Percentiles rank a stretch among this genome's conserved stretches.
phyloP scores from a whole-genome alignment of 2,329 filamentous ascomycete genomes.

The Ophidiomyces ophidiicola region DNA sequence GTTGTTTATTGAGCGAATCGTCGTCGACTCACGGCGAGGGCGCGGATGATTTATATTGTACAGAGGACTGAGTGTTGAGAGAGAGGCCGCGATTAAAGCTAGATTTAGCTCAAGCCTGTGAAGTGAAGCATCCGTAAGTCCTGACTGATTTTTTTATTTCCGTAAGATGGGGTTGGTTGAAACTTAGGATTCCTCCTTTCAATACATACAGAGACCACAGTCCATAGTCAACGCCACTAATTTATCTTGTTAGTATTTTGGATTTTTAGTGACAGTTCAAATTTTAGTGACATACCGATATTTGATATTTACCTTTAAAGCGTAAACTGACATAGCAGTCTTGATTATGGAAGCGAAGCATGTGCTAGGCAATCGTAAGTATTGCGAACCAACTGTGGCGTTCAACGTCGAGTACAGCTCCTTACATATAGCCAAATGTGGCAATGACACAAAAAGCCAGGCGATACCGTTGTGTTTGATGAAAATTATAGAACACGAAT shows the following conservation, averaged over 20 bases:
- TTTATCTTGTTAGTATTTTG: slow-evolving; percentile 2
- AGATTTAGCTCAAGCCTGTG: slow-evolving; percentile 32
- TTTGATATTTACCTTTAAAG: slow-evolving; percentile 22
- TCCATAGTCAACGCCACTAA: slow-evolving; percentile 14
- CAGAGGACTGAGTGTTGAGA: slow-evolving; percentile 31
- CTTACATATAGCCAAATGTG: slow-evolving; percentile 34
- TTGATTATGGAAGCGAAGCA: slow-evolving; percentile 33
- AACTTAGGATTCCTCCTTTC: too few species aligned
- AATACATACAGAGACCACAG: slow-evolving; percentile 19
- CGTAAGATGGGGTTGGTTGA: background rate
- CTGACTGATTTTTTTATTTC: background rate
- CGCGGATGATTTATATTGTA: slow-evolving; percentile 18
- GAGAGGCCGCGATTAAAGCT: slow-evolving; percentile 32
- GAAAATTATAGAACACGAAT: slow-evolving; percentile 33
- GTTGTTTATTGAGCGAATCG: background rate
- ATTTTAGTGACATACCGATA: slow-evolving; percentile 23
- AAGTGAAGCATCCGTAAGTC: slow-evolving; percentile 1
- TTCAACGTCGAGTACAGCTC: too few species aligned
- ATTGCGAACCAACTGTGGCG: background rate
- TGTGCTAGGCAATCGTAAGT: slow-evolving; percentile 21
- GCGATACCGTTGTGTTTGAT: slow-evolving; percentile 29
- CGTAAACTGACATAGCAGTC: slow-evolving; percentile 28
- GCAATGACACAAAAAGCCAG: slow-evolving; percentile 34
- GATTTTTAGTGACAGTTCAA: background rate
- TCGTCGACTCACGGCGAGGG: background rate